Evolutionary conservation across 2,329 filamentous ascomycete species (phyloP).

Genomic region (Coniella vitis): DNA sequence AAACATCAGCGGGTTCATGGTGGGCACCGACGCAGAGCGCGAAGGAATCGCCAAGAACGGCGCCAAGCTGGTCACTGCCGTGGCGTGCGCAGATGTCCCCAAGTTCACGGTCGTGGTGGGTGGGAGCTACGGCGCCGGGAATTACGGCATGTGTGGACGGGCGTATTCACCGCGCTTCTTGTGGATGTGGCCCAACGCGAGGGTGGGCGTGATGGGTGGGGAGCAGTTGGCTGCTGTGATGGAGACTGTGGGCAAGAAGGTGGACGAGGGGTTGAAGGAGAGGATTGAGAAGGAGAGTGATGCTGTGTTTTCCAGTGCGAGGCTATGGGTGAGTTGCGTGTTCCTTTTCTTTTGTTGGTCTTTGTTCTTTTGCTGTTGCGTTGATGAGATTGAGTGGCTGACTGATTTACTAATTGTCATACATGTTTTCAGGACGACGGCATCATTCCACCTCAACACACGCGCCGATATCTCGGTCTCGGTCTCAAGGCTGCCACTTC

Average conservation of each 20-base stretch:
- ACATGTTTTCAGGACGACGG: conserved; percentile 56
- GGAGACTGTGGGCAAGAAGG: conserved; percentile 82
- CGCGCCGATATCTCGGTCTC: conserved; percentile 63
- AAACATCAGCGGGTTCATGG: conserved; percentile 98
- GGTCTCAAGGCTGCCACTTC: conserved; percentile 67
- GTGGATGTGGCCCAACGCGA: conserved; percentile 98
- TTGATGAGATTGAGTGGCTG: too few species aligned
- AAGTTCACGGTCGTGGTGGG: conserved; percentile 98
- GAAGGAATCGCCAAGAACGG: conserved; percentile 97
- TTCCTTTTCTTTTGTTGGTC: neutral
- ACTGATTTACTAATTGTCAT: too few species aligned
- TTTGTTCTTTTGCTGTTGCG: too few species aligned
- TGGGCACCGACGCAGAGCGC: conserved; percentile 83
- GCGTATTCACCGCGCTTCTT: conserved; percentile 88
- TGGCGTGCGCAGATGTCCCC: conserved; percentile 87
- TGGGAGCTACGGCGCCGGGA: conserved; percentile 85
- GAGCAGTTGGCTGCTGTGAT: conserved; percentile 91
- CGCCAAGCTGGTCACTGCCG: conserved; percentile 91
- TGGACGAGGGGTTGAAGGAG: conserved; percentile 71
- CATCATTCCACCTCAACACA: conserved; percentile 72
- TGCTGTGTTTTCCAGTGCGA: conserved; percentile 78
- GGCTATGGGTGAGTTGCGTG: conserved; percentile 64
- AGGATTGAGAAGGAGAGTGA: conserved; percentile 89
- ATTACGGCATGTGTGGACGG: conserved; percentile 97
- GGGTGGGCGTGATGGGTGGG: conserved; percentile 90